phyloP scores from a whole-genome alignment of 805 yeast genomes.

The Wickerhamiella galacta region DNA sequence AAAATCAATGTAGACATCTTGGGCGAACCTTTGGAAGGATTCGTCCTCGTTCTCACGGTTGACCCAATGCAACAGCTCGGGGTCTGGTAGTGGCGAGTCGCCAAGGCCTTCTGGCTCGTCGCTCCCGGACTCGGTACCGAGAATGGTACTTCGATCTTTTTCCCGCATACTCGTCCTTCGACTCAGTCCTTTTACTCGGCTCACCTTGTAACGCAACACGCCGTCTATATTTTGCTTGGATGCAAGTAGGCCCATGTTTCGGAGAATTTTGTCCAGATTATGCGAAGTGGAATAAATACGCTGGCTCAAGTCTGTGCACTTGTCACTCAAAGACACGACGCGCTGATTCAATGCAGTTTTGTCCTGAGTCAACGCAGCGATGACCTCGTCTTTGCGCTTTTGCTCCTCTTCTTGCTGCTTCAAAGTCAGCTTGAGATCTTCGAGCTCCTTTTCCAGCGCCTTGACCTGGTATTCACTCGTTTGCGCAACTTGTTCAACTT shows the following conservation, averaged over 20 bases:
- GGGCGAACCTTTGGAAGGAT: slow-evolving; percentile 13
- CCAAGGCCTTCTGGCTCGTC: neutral
- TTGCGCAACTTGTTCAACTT: slow-evolving; percentile 12
- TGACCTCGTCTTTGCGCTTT: slow-evolving; percentile 1
- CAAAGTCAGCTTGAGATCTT: no score
- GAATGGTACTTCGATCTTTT: neutral
- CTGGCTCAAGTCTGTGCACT: slow-evolving; percentile 30
- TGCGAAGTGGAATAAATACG: slow-evolving; percentile 21
- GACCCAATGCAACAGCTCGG: slow-evolving; percentile 32
- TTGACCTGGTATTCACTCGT: neutral
- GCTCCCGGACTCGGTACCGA: neutral
- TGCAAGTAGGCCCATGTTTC: slow-evolving; percentile 61
- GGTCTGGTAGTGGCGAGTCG: slow-evolving; percentile 5
- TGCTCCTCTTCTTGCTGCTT: slow-evolving; percentile 1
- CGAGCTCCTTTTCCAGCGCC: no score
- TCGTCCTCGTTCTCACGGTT: slow-evolving; percentile 21
- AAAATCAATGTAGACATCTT: slow-evolving; percentile 24
- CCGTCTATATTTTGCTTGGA: slow-evolving; percentile 27
- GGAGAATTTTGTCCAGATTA: slow-evolving; percentile 40
- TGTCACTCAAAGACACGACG: slow-evolving; percentile 16
- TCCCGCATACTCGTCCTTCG: slow-evolving; percentile 2
- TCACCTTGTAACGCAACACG: slow-evolving; percentile 22
- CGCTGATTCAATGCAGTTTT: neutral
- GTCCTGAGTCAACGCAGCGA: no score
- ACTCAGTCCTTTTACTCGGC: slow-evolving; percentile 56